phyloP scores from a whole-genome alignment of 78 protist species.

The Fonticula alba region DNA sequence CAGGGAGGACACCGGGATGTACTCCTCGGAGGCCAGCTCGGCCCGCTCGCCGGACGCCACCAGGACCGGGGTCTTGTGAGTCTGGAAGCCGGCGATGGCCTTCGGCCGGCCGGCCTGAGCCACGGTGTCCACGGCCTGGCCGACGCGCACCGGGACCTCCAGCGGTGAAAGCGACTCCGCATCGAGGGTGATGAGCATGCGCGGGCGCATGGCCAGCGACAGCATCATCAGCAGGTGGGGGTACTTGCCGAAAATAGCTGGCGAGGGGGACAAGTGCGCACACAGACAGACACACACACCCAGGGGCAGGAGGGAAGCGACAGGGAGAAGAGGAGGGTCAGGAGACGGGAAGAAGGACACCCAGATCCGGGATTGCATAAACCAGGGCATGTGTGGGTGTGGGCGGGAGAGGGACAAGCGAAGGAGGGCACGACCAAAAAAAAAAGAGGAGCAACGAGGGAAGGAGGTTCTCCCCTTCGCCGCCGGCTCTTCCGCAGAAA shows the following conservation, averaged over 20 bases:
- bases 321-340: background rate
- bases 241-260: slow-evolving; percentile 45
- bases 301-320: background rate
- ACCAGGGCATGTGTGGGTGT: no score
- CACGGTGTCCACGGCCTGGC: slow-evolving; percentile 73
- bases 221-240: slow-evolving; percentile 73
- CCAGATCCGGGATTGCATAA: no score
- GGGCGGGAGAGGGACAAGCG: no score
- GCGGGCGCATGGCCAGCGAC: slow-evolving; percentile 63
- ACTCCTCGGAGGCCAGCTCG: slow-evolving; percentile 87
- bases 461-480: no score
- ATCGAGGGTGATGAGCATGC: slow-evolving; percentile 74
- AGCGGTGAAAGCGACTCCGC: slow-evolving; percentile 45
- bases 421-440: no score
- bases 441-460: no score
- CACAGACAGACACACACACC: slow-evolving; percentile 2
- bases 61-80: slow-evolving; percentile 96
- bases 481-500: no score
- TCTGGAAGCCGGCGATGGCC: slow-evolving; percentile 96
- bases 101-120: slow-evolving; percentile 85
- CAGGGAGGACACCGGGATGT: slow-evolving; percentile 38
- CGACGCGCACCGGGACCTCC: slow-evolving; percentile 38
- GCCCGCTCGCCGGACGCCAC: slow-evolving; percentile 74
- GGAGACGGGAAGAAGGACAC: no score
- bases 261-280: background rate